Percentiles rank a stretch among this genome's conserved stretches.
phyloP scores from a whole-genome alignment of 2,329 filamentous ascomycete species.

The Cladosporium sp. region DNA sequence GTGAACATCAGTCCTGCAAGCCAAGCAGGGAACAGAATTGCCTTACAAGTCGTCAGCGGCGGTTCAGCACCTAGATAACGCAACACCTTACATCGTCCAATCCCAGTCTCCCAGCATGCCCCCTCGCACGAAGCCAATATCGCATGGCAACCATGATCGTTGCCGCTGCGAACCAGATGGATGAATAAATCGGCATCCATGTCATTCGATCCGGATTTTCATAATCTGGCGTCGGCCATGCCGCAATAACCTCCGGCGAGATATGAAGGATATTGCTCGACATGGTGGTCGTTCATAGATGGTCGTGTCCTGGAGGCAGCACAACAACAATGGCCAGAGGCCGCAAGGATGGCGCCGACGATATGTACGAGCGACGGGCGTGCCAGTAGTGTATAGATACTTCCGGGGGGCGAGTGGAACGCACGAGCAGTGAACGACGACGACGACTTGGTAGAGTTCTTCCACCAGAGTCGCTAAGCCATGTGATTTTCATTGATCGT shows the following conservation, averaged over 20 bases:
- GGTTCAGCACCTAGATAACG: not conserved
- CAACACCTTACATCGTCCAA: conserved; percentile 35
- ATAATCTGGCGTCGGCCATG: conserved; percentile 37
- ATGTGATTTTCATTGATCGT: conserved; percentile 12
- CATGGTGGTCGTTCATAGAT: not conserved
- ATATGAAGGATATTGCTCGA: conserved; percentile 29
- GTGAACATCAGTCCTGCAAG: conserved; percentile 27
- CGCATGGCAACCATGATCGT: conserved; percentile 31
- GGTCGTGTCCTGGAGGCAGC: not conserved
- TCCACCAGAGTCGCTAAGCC: not conserved
- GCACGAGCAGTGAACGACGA: not conserved
- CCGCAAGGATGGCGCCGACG: not conserved
- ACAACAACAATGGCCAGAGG: not conserved
- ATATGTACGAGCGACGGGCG: not conserved
- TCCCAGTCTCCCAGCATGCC: conserved; percentile 30
- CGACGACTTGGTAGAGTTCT: not conserved
- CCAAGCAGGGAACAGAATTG: conserved; percentile 28
- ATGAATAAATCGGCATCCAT: conserved; percentile 36
- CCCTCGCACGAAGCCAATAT: conserved; percentile 33
- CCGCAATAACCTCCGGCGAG: conserved; percentile 28
- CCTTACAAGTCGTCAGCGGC: not conserved
- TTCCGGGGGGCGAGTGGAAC: not conserved
- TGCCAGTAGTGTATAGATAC: not conserved
- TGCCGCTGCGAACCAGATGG: conserved; percentile 28
- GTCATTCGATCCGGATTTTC: conserved; percentile 30